Evolutionary conservation across 768 basidiomycete genomes (phyloP).

Genomic region (Boletus tomentosulus): DNA sequence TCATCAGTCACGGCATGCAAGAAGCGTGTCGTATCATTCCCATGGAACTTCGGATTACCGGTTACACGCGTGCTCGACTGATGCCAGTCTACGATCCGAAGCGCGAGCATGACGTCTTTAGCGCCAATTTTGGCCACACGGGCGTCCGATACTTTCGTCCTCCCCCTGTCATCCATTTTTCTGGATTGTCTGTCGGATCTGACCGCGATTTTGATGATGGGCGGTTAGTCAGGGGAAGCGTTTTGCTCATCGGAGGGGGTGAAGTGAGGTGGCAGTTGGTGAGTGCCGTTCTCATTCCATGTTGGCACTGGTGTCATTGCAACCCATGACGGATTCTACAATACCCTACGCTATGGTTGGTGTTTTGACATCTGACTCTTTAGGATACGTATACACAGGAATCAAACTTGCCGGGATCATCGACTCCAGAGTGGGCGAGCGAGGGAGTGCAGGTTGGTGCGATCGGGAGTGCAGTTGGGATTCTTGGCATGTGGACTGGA

Average conservation of each 20-base stretch:
- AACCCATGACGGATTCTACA: not conserved
- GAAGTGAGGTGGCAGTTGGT: constrained; percentile 52
- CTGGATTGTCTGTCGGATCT: constrained; percentile 42
- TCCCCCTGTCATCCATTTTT: constrained; percentile 50
- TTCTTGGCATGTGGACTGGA: constrained; percentile 56
- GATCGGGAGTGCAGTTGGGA: constrained; percentile 47
- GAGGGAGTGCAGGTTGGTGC: constrained; percentile 58
- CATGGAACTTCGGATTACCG: constrained; percentile 40
- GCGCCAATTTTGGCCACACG: not conserved
- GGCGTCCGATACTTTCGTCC: constrained; percentile 25
- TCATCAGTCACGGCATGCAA: constrained; percentile 28
- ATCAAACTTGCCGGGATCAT: constrained; percentile 29
- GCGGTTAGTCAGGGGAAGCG: constrained; percentile 39
- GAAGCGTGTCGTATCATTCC: constrained; percentile 55
- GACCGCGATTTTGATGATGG: constrained; percentile 30
- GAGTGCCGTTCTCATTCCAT: constrained; percentile 6
- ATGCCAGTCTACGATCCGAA: constrained; percentile 17
- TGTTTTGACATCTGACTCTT: not conserved
- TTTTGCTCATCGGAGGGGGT: constrained; percentile 47
- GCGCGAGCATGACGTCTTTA: constrained; percentile 4
- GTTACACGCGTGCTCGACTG: constrained; percentile 32
- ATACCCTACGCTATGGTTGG: not conserved
- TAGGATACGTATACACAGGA: constrained; percentile 28
- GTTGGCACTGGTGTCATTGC: not conserved
- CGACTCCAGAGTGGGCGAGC: constrained; percentile 44